Conservation (phyloP, 768 basidiomycete genomes). For the Collybiopsis luxurians region DNA sequence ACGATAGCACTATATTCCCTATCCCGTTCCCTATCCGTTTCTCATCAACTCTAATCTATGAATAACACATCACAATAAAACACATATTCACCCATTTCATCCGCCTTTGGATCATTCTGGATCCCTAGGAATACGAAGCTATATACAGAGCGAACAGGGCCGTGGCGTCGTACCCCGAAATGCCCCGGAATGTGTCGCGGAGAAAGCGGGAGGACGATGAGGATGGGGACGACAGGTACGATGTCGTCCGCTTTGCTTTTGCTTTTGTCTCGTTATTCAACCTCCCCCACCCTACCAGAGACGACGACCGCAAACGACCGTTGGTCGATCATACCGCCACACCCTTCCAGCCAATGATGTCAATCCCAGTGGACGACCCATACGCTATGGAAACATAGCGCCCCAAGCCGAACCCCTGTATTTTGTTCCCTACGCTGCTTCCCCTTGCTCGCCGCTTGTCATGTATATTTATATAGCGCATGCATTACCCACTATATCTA, state of each 20-base stretch:
- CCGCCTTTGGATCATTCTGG: no score
- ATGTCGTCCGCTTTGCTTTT: background rate
- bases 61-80: no score
- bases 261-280: background rate
- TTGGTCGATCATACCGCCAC: slow-evolving; percentile 30
- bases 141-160: slow-evolving; percentile 82
- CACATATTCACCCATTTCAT: no score
- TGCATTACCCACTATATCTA: no score
- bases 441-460: background rate
- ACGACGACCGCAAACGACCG: slow-evolving; percentile 47
- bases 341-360: background rate
- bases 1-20: slow-evolving; percentile 7
- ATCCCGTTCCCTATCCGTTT: background rate
- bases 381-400: slow-evolving; percentile 50
- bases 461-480: no score
- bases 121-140: slow-evolving; percentile 81
- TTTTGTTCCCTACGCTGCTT: background rate
- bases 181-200: slow-evolving; percentile 43
- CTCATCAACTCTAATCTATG: no score
- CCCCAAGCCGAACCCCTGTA: background rate
- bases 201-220: slow-evolving; percentile 74
- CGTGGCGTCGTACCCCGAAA: slow-evolving; percentile 54
- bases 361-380: slow-evolving; percentile 20
- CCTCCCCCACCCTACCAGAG: slow-evolving; percentile 22
- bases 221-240: slow-evolving; percentile 17